Evolutionary conservation across 208 protist species (phyloP), one percentile per base, ranked within the genome.

Genomic region (Phytomonas serpens): DNA sequence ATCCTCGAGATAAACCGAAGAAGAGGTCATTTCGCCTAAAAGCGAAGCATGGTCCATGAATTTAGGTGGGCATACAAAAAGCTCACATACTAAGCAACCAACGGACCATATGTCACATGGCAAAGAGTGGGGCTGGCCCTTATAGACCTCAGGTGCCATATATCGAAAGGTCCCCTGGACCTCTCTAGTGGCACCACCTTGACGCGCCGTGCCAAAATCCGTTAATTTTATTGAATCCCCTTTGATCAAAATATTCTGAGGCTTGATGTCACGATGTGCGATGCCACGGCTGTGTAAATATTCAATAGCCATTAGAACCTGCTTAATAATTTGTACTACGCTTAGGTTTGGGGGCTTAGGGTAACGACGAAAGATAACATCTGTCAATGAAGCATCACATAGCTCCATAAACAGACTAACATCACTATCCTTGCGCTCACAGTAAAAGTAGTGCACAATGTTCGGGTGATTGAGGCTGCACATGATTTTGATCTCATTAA

Each of bases 181-280:
- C 72, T 90, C 88, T 71, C 86, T 89, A 31, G 73, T 84, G 36
- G 82, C 81, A 27, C 83, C 78, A 10, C 93, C 76, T 64, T 94
- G 76, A 3, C 90, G 77, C 1, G 91, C 88, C 16, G 89, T 95
- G 61, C 98, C 98, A 79, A 99, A 99, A 78, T 99, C 98, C n/a
- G 97, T 98, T 61, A 99, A 83, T 79, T 99, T 99, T 27, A 99
- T 79, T 14, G 73, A 82, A 51, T 95, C 84, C 27, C 82, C 86
- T 67, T 91, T 95, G 36, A 97, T 71, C 27, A 97, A 81, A 78
- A 97, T 98, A 78, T 99, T 99, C 73, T 99, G 97, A 19, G 97
- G 98, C 83, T 99, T 99, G 68, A 99, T 90, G 76, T 99, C 98
- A 33, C 98, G 81, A 79, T 99, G 98, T n/a, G 98, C 97, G 69